Evolutionary conservation across 805 yeast species (phyloP).

Genomic region (Saccharomyces paradoxus): DNA sequence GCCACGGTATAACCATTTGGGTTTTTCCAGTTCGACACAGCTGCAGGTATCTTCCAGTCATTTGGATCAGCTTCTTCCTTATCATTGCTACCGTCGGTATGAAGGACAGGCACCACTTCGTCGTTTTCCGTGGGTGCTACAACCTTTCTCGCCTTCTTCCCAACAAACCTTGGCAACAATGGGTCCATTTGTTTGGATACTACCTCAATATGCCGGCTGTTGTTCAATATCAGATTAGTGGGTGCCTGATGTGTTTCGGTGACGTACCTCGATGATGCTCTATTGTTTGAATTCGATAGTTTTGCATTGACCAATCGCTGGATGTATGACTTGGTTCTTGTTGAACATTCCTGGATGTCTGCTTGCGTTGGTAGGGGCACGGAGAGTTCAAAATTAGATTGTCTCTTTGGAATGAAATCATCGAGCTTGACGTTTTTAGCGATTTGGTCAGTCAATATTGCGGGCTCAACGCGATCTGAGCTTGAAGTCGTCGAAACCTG

Average conservation of each 20-base stretch:
- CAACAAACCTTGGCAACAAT: slow-evolving; percentile 58
- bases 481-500: neutral
- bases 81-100: slow-evolving; percentile 43
- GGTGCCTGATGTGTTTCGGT: neutral
- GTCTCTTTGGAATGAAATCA: slow-evolving; percentile 57
- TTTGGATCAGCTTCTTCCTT: slow-evolving; percentile 22
- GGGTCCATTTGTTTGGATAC: slow-evolving; percentile 50
- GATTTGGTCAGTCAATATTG: neutral
- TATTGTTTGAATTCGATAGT: neutral
- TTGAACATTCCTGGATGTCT: slow-evolving; percentile 39
- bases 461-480: neutral
- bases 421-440: slow-evolving; percentile 34
- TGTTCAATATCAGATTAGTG: neutral
- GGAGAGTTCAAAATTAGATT: slow-evolving; percentile 31
- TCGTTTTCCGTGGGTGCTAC: slow-evolving; percentile 46
- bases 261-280: neutral
- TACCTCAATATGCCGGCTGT: neutral
- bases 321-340: slow-evolving; percentile 40
- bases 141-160: slow-evolving; percentile 57
- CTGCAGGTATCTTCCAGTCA: slow-evolving; percentile 80
- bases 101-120: slow-evolving; percentile 65
- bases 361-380: slow-evolving; percentile 41
- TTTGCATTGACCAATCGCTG: neutral
- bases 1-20: slow-evolving; percentile 82
- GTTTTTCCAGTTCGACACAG: slow-evolving; percentile 92